Conservation (phyloP, 116 monocot species). For the Papilionanthe hybrid region DNA sequence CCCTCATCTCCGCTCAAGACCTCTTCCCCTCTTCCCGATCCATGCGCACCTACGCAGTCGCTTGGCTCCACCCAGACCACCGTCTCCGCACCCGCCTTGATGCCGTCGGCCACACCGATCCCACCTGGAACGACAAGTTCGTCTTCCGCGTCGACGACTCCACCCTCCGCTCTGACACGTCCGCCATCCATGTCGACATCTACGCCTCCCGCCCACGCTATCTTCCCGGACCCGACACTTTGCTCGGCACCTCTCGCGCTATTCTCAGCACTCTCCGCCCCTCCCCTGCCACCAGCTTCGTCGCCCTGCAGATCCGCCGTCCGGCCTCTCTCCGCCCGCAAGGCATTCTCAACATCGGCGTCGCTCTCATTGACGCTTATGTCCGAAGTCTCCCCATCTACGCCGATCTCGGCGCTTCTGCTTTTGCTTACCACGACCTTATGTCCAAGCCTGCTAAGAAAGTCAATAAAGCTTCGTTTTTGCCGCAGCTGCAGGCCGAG, state of each 20-base stretch:
- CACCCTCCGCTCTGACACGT: slow-evolving; percentile 32
- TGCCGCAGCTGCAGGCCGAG: too few relatives aligned
- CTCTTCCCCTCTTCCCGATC: slow-evolving; percentile 16
- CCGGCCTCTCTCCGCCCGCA: slow-evolving; percentile 36
- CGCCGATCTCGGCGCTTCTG: background rate
- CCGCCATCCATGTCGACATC: slow-evolving; percentile 33
- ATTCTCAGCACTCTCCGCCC: slow-evolving; percentile 32
- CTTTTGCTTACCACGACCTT: background rate
- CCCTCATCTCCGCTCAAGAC: slow-evolving; percentile 45
- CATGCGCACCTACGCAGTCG: slow-evolving; percentile 39
- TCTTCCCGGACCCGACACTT: slow-evolving; percentile 8
- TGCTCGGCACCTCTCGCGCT: slow-evolving; percentile 30
- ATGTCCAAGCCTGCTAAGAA: background rate
- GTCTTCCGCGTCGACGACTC: slow-evolving; percentile 30
- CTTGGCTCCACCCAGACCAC: slow-evolving; percentile 14
- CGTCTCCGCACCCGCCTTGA: slow-evolving; percentile 21
- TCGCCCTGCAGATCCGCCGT: slow-evolving; percentile 35
- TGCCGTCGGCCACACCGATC: slow-evolving; percentile 19
- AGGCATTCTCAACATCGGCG: slow-evolving; percentile 37
- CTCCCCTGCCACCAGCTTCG: slow-evolving; percentile 9
- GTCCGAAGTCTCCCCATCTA: background rate
- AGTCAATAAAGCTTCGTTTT: too few relatives aligned
- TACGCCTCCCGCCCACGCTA: slow-evolving; percentile 15
- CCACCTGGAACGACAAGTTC: slow-evolving; percentile 51
- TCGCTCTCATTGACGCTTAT: slow-evolving; percentile 15